These are phyloP conservation scores for Keithomyces neogunnii DNA, from an alignment of 2,329 filamentous ascomycete genomes.

Conservation along the genomic window DNA sequence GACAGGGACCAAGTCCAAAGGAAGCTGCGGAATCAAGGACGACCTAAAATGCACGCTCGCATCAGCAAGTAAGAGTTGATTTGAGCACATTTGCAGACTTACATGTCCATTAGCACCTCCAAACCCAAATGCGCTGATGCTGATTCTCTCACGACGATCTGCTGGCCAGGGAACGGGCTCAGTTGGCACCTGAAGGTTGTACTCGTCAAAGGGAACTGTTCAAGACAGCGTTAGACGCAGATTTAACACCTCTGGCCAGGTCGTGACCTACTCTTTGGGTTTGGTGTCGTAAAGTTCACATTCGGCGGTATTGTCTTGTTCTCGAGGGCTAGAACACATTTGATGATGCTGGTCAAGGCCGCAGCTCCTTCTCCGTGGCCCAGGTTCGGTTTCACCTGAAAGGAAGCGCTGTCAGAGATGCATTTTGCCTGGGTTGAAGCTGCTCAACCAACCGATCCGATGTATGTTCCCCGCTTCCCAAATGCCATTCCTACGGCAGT, in stretches of 20 bases:
- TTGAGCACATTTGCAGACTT: slow-evolving; percentile 2
- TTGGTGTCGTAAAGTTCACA: slow-evolving; percentile 13
- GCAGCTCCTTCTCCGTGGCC: slow-evolving; percentile 20
- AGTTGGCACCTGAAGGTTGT: slow-evolving; percentile 18
- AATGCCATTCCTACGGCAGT: slow-evolving; percentile 20
- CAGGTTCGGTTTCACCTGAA: slow-evolving; percentile 19
- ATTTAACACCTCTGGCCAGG: too few relatives aligned
- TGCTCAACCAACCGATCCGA: neutral
- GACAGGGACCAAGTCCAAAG: too few relatives aligned
- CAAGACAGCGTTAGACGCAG: too few relatives aligned
- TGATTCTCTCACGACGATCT: slow-evolving; percentile 29
- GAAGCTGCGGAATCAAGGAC: neutral
- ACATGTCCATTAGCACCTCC: slow-evolving; percentile 33
- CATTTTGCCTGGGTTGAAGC: too few relatives aligned
- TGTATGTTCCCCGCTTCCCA: slow-evolving; percentile 2
- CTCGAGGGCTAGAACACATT: slow-evolving; percentile 18
- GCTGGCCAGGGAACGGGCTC: slow-evolving; percentile 26
- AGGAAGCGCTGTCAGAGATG: too few relatives aligned
- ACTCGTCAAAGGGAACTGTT: slow-evolving; percentile 11
- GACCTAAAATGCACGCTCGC: too few relatives aligned
- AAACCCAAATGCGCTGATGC: slow-evolving; percentile 36
- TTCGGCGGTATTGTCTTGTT: slow-evolving; percentile 15
- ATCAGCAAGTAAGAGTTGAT: neutral
- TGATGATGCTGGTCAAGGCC: slow-evolving; percentile 19
- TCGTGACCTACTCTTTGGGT: slow-evolving; percentile 8